Conservation (phyloP, 495 filamentous ascomycete genomes). For the Podospora pseudocomata region DNA sequence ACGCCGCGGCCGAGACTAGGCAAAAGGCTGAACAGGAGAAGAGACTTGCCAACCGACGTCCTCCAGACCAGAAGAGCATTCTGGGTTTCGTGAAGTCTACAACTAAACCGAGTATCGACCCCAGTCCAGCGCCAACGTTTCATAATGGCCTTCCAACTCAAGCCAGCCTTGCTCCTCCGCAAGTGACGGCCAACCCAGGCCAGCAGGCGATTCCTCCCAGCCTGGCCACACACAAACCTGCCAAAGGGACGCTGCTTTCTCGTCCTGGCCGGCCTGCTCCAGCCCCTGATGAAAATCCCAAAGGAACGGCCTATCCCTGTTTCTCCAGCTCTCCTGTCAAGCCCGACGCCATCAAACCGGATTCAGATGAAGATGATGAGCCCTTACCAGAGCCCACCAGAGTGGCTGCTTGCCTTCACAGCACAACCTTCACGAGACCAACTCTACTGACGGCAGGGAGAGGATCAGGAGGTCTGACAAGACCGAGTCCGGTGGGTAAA, state of each 20-base stretch:
- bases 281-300: background rate
- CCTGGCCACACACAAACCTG: conserved; percentile 37
- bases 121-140: background rate
- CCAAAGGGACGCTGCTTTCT: background rate
- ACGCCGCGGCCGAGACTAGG: conserved; percentile 22
- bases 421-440: conserved; percentile 36
- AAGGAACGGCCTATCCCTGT: conserved; percentile 39
- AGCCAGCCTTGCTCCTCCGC: background rate
- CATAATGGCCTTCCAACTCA: conserved; percentile 2
- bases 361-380: conserved; percentile 24
- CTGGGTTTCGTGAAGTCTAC: conserved; percentile 31
- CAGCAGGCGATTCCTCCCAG: conserved; percentile 32
- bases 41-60: conserved; percentile 32
- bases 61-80: conserved; percentile 41
- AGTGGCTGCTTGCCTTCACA: conserved; percentile 40
- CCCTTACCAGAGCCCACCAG: conserved; percentile 32
- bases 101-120: conserved; percentile 12
- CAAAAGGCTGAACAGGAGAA: conserved; percentile 22
- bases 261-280: background rate
- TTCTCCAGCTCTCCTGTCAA: conserved; percentile 48
- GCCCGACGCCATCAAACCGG: conserved; percentile 17
- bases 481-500: conserved; percentile 24
- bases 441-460: conserved; percentile 26
- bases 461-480: conserved; percentile 31
- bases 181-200: conserved; percentile 7